phyloP scores from a whole-genome alignment of 73 alveolate genomes.

The Paramecium pentaurelia region DNA sequence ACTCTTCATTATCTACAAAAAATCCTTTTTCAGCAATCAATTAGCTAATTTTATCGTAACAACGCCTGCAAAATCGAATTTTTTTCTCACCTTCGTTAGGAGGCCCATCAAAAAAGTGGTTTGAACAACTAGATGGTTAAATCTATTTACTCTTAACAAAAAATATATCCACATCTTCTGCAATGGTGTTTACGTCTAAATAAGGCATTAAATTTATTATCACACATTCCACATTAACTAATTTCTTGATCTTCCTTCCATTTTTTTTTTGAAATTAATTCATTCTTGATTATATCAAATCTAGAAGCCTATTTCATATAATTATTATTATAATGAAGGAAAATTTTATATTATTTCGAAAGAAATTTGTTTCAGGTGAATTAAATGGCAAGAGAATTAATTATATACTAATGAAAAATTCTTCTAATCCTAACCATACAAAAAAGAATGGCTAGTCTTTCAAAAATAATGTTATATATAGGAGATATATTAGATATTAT shows the following conservation, averaged over 20 bases:
- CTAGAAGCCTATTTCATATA: neutral
- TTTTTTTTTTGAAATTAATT: neutral
- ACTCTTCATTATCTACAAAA: neutral
- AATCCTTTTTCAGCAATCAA: neutral
- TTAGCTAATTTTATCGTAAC: neutral
- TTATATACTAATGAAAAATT: too few species aligned
- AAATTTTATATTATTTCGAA: too few species aligned
- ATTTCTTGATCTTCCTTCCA: conserved; percentile 51
- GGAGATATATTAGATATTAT: too few species aligned
- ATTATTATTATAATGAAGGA: neutral
- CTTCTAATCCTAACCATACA: too few species aligned
- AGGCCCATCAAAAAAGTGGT: neutral
- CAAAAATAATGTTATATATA: too few species aligned
- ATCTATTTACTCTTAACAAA: conserved; percentile 33
- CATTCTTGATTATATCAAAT: neutral
- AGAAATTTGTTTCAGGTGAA: too few species aligned
- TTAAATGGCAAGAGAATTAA: too few species aligned
- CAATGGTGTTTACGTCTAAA: conserved; percentile 57
- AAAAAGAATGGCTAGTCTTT: too few species aligned
- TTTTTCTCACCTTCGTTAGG: neutral
- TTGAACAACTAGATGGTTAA: neutral
- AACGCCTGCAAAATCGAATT: neutral
- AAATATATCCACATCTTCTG: conserved; percentile 53
- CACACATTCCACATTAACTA: neutral
- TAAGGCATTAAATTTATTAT: conserved; percentile 5